Evolutionary conservation across 2,329 filamentous ascomycete species (phyloP), one percentile per base, ranked within the genome.

Genomic region (Paraconiothyrium sp.): DNA sequence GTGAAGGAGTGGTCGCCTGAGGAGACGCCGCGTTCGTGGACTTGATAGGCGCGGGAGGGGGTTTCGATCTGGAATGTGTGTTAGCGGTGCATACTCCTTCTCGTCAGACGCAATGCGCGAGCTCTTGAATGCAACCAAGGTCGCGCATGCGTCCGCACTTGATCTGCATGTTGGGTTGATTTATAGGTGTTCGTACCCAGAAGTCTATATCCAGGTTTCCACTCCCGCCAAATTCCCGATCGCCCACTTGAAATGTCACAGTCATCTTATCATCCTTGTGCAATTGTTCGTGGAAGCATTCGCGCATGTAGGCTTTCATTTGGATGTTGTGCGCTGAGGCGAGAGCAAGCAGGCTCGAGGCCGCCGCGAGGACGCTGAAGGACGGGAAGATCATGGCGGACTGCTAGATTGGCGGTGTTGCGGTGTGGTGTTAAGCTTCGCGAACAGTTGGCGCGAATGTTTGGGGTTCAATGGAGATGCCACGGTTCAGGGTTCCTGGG

Each of bases 241-340:
- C 95, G 77, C 95, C 95, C 61, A 98, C 94, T 84, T 98, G 95
- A 86, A 96, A 99, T 34, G 94, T 97, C 62, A 99, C 94, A 9
- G 93, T 97, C 95, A 99, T 99, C 81, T 91, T 92, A 84, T 99
- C 95, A 80, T 97, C 95, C 79, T 87, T 88, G 84, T 97, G 94
- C 62, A 99, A 89, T 72, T 85, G 82, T 84, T 99, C 95, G 85
- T 97, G 92, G 86, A 98, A 99, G 85, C 95, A 99, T 84, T 99
- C 95, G 82, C 93, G 89, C 76, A 93, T 92, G 82, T 99, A 93
- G 72, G 94, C 91, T 66, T 90, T 90, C 75, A 99, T 89, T 80
- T 95, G 92, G 81, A 99, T 98, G 85, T 96, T 98, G 88, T 99
- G 95, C 72, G 92, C 93, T 68, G 88, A 79, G 64, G 87, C 85